Conservation (phyloP, 225 moss, liverwort and hornwort genomes). For the Polytrichum formosum region DNA sequence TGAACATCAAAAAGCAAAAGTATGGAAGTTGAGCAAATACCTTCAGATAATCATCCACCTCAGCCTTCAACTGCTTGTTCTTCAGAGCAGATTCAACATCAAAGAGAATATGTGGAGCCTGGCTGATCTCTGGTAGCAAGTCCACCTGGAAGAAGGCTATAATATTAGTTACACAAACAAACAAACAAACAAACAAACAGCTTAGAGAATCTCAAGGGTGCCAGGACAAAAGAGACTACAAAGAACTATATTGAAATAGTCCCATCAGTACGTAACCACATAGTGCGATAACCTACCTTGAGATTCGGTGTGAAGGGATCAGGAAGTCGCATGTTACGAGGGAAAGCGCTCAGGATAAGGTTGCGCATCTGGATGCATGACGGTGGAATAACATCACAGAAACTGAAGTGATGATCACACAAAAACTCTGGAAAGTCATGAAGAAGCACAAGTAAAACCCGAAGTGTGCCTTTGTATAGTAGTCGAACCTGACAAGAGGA, state of each 20-base stretch:
- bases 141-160: slow-evolving; percentile 58
- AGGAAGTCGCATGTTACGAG: slow-evolving; percentile 95
- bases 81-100: slow-evolving; percentile 91
- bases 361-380: slow-evolving; percentile 99
- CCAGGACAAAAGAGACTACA: not conserved
- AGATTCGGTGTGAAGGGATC: slow-evolving; percentile 96
- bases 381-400: slow-evolving; percentile 98
- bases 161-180: not conserved
- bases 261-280: not conserved
- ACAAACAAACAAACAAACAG: too few species aligned
- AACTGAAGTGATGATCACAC: slow-evolving; percentile 97
- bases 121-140: slow-evolving; percentile 95
- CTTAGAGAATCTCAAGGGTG: not conserved
- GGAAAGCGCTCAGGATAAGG: slow-evolving; percentile 96
- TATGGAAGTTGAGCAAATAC: slow-evolving; percentile 20
- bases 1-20: slow-evolving; percentile 5
- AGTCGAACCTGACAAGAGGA: slow-evolving; percentile 64
- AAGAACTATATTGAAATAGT: not conserved
- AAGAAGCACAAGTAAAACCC: slow-evolving; percentile 86
- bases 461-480: slow-evolving; percentile 91
- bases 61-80: slow-evolving; percentile 86
- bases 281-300: slow-evolving; percentile 50
- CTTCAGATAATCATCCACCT: slow-evolving; percentile 97
- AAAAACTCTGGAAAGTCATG: slow-evolving; percentile 99
- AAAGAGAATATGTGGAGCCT: slow-evolving; percentile 90